These are phyloP conservation scores for Pecoramyces ruminantium DNA, from an alignment of 192 early-diverging fungal genomes.

Conservation along the genomic window DNA sequence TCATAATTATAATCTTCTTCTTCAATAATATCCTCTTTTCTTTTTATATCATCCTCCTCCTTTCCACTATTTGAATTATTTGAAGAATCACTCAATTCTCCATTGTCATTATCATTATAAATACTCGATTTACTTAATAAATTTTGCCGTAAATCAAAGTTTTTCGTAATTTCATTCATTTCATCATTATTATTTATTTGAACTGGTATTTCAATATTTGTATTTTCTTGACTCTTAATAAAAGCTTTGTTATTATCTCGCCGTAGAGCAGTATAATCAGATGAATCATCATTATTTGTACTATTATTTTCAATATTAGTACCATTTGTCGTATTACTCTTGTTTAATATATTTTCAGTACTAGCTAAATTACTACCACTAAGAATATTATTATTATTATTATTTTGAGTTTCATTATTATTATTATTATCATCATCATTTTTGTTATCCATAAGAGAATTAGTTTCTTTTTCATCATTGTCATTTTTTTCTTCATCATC, in stretches of 20 bases:
- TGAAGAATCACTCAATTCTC: neutral
- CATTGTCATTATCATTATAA: neutral
- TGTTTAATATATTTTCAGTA: too few species aligned
- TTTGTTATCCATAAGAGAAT: too few species aligned
- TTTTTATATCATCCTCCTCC: neutral
- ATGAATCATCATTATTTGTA: too few species aligned
- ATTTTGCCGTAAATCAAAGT: neutral
- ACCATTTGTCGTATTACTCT: too few species aligned
- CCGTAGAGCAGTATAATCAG: neutral
- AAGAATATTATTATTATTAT: too few species aligned
- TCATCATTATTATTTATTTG: neutral
- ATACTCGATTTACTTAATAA: neutral
- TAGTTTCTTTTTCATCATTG: neutral
- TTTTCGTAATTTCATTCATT: neutral
- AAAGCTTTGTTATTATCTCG: neutral
- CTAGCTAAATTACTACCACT: too few species aligned
- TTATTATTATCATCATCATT: too few species aligned
- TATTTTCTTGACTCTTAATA: neutral
- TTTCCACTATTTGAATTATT: neutral
- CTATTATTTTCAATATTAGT: too few species aligned
- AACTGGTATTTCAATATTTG: neutral
- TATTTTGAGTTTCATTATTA: too few species aligned
- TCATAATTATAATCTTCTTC: neutral
- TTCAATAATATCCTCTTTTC: neutral
- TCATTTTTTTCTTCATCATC: neutral